phyloP scores from a whole-genome alignment of 176 grass and related monocot genomes.

The Stipa capillata region DNA sequence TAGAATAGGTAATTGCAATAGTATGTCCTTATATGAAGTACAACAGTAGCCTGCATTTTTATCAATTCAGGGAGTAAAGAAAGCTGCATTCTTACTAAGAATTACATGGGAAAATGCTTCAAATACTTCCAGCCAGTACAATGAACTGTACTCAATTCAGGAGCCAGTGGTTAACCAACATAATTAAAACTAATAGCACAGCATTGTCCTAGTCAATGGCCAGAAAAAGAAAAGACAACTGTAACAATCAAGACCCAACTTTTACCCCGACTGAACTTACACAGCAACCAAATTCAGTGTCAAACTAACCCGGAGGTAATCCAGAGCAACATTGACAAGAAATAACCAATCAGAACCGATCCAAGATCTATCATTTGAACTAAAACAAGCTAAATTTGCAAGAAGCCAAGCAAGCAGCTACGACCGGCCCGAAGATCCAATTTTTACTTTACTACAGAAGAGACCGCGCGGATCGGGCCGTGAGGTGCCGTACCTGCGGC shows the following conservation, averaged over 20 bases:
- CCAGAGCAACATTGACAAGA: too few relatives aligned
- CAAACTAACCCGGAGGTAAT: too few relatives aligned
- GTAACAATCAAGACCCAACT: too few relatives aligned
- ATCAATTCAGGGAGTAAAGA: background rate
- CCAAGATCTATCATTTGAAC: background rate
- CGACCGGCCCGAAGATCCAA: conserved; percentile 1
- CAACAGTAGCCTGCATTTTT: background rate
- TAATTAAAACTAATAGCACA: background rate
- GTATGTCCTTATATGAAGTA: too few relatives aligned
- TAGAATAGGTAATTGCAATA: background rate
- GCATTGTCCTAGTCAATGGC: too few relatives aligned
- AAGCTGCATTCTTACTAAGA: too few relatives aligned
- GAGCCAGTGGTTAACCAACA: background rate
- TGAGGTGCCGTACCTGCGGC: conserved; percentile 49
- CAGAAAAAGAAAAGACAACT: too few relatives aligned
- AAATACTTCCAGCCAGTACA: background rate
- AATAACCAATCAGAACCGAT: background rate
- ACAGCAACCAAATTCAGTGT: too few relatives aligned
- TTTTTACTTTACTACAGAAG: background rate
- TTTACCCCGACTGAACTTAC: too few relatives aligned
- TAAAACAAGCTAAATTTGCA: background rate
- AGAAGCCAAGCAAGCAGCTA: background rate
- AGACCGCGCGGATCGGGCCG: background rate
- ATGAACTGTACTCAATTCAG: background rate
- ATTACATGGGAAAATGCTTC: background rate